These are phyloP conservation scores for Saccharomycopsis sp. DNA, from an alignment of 805 yeast genomes.

Conservation along the genomic window DNA sequence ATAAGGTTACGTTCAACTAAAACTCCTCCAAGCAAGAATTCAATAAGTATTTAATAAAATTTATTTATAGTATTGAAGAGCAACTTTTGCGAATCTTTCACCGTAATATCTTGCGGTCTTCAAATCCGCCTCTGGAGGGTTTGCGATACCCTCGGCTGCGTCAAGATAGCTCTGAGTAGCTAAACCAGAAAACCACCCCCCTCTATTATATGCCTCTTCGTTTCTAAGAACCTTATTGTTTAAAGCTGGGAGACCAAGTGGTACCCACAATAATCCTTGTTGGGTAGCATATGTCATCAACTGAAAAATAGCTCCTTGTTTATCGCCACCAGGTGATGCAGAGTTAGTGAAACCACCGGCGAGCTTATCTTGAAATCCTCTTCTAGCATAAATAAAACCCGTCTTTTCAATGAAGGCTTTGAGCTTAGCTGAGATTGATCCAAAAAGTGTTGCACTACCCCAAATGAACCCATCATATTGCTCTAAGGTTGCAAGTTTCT, in stretches of 20 bases:
- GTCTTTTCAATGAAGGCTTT: constrained; percentile 14
- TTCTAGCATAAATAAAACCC: neutral
- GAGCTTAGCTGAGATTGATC: constrained; percentile 14
- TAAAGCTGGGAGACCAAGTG: constrained; percentile 18
- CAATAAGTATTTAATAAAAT: too few species aligned
- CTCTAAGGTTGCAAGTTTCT: constrained; percentile 1
- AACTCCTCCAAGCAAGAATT: too few species aligned
- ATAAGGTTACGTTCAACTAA: too few species aligned
- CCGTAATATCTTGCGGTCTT: constrained; percentile 9
- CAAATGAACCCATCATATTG: constrained; percentile 17
- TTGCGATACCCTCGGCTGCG: neutral
- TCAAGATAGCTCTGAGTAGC: constrained; percentile 13
- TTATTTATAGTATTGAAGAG: constrained; percentile 6
- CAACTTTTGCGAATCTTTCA: constrained; percentile 11
- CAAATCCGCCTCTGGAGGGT: constrained; percentile 5
- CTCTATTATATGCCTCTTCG: constrained; percentile 14
- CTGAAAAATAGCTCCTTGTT: constrained; percentile 8
- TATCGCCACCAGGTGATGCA: constrained; percentile 18
- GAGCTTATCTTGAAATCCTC: constrained; percentile 17
- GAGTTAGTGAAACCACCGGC: constrained; percentile 17
- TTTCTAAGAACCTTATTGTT: constrained; percentile 23
- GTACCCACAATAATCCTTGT: constrained; percentile 21
- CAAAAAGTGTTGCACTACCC: constrained; percentile 19
- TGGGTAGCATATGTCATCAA: constrained; percentile 14
- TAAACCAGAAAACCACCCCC: constrained; percentile 5